Percentiles rank a stretch among this genome's conserved stretches.
These are phyloP conservation scores for Diplodia mutila DNA, from an alignment of 2,329 filamentous ascomycete species.

Conservation along the genomic window DNA sequence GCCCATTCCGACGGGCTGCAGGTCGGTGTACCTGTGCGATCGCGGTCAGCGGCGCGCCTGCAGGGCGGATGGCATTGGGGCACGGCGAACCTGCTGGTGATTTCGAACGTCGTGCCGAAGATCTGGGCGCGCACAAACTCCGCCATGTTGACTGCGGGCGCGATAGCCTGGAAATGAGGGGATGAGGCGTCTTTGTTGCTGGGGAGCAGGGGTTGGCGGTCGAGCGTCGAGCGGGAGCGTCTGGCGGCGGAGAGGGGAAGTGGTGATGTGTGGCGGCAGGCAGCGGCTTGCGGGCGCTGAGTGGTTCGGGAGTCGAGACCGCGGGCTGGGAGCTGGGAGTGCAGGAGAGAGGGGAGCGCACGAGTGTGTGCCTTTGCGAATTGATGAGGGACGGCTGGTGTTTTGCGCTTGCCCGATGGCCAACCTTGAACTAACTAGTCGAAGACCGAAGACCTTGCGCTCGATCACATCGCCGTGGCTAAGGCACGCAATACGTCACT, in stretches of 20 bases:
- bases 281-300: slow-evolving; percentile 19
- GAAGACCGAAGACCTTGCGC: slow-evolving; percentile 10
- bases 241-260: slow-evolving; percentile 2
- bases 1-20: slow-evolving; percentile 98
- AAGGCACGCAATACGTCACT: slow-evolving; percentile 24
- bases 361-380: slow-evolving; percentile 14
- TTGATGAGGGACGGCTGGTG: slow-evolving; percentile 23
- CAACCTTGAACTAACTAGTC: background rate
- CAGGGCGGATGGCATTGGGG: slow-evolving; percentile 29
- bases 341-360: slow-evolving; percentile 6
- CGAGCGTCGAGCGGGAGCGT: slow-evolving; percentile 5
- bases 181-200: slow-evolving; percentile 11
- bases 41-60: slow-evolving; percentile 30
- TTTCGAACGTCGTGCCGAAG: slow-evolving; percentile 99
- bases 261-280: slow-evolving; percentile 21
- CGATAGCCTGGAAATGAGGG: slow-evolving; percentile 11
- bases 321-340: slow-evolving; percentile 5
- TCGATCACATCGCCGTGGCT: slow-evolving; percentile 18
- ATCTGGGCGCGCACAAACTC: slow-evolving; percentile 99
- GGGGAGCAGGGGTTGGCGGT: slow-evolving; percentile 3
- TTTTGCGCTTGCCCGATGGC: slow-evolving; percentile 18
- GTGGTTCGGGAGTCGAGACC: slow-evolving; percentile 5
- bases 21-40: slow-evolving; percentile 80
- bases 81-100: slow-evolving; percentile 82
- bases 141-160: slow-evolving; percentile 71